Base-by-base conservation (phyloP, 805 yeast genomes). In the Dipodascus geniculatus region DNA sequence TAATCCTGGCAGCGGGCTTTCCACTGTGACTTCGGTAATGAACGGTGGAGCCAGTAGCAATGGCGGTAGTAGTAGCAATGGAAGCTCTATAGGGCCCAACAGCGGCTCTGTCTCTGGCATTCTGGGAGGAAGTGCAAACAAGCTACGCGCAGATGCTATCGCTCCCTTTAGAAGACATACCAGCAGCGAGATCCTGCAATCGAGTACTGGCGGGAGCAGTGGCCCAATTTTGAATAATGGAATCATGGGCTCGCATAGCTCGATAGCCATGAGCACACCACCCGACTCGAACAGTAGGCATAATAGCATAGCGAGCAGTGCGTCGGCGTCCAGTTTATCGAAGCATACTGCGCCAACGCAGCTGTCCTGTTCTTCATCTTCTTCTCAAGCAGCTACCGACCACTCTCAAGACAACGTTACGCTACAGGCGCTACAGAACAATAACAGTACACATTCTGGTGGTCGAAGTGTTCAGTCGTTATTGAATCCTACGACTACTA, bases 121-220 rank as follows among this genome's bases (percentile, higher is more conserved):
- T n/a, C n/a, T n/a, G n/a, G n/a, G 6, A 28, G 33, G 33, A 28
- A 11, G 33, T 11, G 49, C 31, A 8, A 47, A 22, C 31, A 22
- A 47, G 28, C 49, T 47, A 3, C 11, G 24, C 4, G 49, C 49
- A 22, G 31, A 47, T 20, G 24, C 49, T 23, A 23, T 47, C 19
- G 28, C 31, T 16, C 49, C 49, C 4, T 47, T 47, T 17, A 22
- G 49, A 22, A 20, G 49, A 23, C 49, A 47, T 47, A 47, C 49
- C 31, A 22, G 31, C 19, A 22, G 49, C 6, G 49, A 47, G 19
- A 47, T 47, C n/a, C n/a, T 47, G 49, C 44, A 38, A 14, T 11
- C 22, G 8, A 11, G 9, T 9, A 16, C 49, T 22, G 4, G 8
- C n/a, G 28, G 49, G 4, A 22, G 19, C 6, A 16, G 24, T 4